Evolutionary conservation across 305 asterid genomes (phyloP).

Genomic region (Petunia hybrid): DNA sequence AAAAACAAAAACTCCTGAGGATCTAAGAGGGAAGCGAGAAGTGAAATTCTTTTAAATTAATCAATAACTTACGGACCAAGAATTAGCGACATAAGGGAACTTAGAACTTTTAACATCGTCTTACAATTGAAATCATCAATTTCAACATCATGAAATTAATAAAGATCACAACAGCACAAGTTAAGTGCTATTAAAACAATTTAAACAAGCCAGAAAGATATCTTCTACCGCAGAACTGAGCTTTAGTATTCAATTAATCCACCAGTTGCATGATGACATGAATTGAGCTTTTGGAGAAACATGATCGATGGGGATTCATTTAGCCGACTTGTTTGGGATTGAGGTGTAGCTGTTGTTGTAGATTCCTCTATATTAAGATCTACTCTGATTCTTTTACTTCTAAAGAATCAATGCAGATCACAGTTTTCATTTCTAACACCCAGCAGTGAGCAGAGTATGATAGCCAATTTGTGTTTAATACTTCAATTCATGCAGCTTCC

Average conservation of each 20-base stretch:
- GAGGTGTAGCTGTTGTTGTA: background rate
- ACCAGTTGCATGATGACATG: no score
- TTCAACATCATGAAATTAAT: background rate
- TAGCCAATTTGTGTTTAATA: background rate
- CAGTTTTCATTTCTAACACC: no score
- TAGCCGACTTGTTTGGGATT: no score
- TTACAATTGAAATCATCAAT: background rate
- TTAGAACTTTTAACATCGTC: background rate
- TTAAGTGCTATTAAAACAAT: background rate
- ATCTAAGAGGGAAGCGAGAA: background rate
- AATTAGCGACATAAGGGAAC: background rate
- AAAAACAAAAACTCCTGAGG: background rate
- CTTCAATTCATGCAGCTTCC: background rate
- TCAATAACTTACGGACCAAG: background rate
- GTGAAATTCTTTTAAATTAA: background rate
- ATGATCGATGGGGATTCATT: no score
- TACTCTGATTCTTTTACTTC: constrained; percentile 3
- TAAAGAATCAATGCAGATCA: background rate
- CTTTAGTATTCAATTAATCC: background rate
- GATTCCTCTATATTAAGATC: background rate
- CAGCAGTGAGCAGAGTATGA: no score
- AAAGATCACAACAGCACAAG: background rate
- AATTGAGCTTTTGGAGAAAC: no score
- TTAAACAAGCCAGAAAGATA: background rate
- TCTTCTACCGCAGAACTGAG: background rate